Evolutionary conservation across 805 yeast genomes (phyloP).

Genomic region (Yamadazyma philogaea): DNA sequence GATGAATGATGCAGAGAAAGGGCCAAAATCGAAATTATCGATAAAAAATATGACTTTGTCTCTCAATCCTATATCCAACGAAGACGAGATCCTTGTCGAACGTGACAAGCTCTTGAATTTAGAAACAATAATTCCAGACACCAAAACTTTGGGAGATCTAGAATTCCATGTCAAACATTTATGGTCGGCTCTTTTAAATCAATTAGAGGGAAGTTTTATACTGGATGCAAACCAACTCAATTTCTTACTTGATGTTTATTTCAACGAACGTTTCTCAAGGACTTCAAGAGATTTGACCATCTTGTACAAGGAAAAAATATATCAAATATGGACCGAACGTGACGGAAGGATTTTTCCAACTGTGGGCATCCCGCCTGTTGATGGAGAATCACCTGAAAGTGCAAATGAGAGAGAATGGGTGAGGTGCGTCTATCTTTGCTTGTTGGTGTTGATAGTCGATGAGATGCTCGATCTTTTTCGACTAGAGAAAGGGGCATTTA

Average conservation of each 20-base stretch:
- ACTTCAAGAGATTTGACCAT: constrained; percentile 21
- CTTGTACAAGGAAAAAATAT: constrained; percentile 26
- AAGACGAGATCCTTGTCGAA: background rate
- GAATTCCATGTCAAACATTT: constrained; percentile 18
- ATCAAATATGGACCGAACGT: constrained; percentile 7
- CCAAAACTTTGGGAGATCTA: background rate
- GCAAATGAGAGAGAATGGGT: background rate
- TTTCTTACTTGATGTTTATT: constrained; percentile 32
- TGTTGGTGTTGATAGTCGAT: constrained; percentile 31
- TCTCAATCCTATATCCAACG: background rate
- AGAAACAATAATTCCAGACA: background rate
- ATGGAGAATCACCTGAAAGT: background rate
- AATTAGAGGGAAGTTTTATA: constrained; percentile 18
- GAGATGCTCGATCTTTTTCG: constrained; percentile 26
- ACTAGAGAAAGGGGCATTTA: constrained; percentile 5
- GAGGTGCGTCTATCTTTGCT: constrained; percentile 27
- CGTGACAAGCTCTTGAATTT: background rate
- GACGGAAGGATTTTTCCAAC: constrained; percentile 10
- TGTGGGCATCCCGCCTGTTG: background rate
- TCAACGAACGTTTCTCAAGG: constrained; percentile 17
- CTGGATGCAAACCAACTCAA: constrained; percentile 21
- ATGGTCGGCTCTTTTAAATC: constrained; percentile 25
- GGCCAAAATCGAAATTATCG: background rate
- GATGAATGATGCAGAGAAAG: constrained; percentile 23
- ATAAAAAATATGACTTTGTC: background rate